Base-by-base conservation (phyloP, 768 basidiomycete genomes). In the Gymnopilus junonius region DNA sequence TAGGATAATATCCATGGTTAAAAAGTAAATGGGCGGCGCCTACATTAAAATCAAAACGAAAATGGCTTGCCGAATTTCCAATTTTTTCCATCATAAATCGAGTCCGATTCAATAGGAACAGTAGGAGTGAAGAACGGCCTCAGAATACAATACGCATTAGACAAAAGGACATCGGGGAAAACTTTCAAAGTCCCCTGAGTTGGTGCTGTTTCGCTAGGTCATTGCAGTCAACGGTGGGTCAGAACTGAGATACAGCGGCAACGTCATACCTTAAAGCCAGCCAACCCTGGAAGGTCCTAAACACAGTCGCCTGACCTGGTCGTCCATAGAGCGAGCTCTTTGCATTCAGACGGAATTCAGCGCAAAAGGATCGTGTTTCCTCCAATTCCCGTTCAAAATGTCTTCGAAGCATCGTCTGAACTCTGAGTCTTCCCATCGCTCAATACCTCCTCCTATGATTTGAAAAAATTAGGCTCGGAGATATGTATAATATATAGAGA, bases 211-310 rank as follows among this genome's bases (percentile, higher is more conserved):
- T 89, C 84, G 62, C 85, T 87, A 57, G 4, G n/a, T n/a, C 20
- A n/a, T n/a, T 17, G 10, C n/a, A 42, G 20, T 42, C 37, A n/a
- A n/a, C n/a, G n/a, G n/a, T n/a, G n/a, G 15, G 37, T 39, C 12
- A 39, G 8, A 39, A 39, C 6, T 39, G 17, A 4, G 20, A 10
- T n/a, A 5, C 6, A 1, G 29, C 4, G 25, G n/a, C 7, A 58
- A 12, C 59, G 55, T 57, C 70, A 4, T 43, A 89, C 87, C 86
- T 88, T 79, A 90, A 79, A 1, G 89, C 82, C 14, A 90, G 71
- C 91, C 91, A 93, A 15, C 90, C 91, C 68, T 92, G 91, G 77
- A 88, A 93, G 2, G 87, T 86, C 57, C 85, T 77, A 69, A 87
- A 85, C 10, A 85, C 79, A 57, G 73, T 84, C 32, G 83, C 79